phyloP scores from a whole-genome alignment of 1,284 basidiomycete genomes.

The Fomitiporia mediterranea region DNA sequence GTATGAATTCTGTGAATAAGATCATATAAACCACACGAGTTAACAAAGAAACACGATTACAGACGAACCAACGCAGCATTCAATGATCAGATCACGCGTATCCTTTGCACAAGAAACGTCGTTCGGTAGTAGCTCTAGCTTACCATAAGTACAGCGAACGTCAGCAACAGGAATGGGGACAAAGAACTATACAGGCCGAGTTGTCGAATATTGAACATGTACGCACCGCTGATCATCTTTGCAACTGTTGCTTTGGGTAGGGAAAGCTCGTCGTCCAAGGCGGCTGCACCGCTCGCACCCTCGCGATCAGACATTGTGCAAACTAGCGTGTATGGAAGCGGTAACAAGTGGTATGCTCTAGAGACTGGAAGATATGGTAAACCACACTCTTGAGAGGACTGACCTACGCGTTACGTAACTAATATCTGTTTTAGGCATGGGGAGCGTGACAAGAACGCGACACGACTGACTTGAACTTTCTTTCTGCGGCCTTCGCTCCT shows the following conservation, averaged over 20 bases:
- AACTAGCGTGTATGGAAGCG: background rate
- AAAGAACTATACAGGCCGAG: slow-evolving; percentile 6
- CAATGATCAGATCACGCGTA: slow-evolving; percentile 92
- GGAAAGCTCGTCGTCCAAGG: slow-evolving; percentile 86
- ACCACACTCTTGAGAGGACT: too few relatives aligned
- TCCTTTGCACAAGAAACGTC: slow-evolving; percentile 95
- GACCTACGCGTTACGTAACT: slow-evolving; percentile 6
- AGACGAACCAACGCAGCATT: slow-evolving; percentile 89
- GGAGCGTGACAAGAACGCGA: background rate
- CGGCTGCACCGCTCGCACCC: slow-evolving; percentile 57
- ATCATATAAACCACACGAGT: background rate
- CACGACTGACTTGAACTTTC: background rate
- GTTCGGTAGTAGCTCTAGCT: slow-evolving; percentile 73
- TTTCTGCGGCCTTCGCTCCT: background rate
- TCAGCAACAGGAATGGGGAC: slow-evolving; percentile 15
- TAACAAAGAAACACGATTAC: background rate
- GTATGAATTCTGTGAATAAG: slow-evolving; percentile 86
- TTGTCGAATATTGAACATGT: slow-evolving; percentile 13
- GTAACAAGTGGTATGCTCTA: too few relatives aligned
- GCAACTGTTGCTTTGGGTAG: slow-evolving; percentile 96
- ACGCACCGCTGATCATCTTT: slow-evolving; percentile 90
- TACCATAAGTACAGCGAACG: slow-evolving; percentile 1
- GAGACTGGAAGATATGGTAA: too few relatives aligned
- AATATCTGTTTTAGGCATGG: background rate
- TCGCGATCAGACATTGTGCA: slow-evolving; percentile 80